A percentile compares a stretch with the other conserved stretches of the same genome.
phyloP scores from a whole-genome alignment of 2,329 filamentous ascomycete genomes.

The Tolypocladium tundrense region DNA sequence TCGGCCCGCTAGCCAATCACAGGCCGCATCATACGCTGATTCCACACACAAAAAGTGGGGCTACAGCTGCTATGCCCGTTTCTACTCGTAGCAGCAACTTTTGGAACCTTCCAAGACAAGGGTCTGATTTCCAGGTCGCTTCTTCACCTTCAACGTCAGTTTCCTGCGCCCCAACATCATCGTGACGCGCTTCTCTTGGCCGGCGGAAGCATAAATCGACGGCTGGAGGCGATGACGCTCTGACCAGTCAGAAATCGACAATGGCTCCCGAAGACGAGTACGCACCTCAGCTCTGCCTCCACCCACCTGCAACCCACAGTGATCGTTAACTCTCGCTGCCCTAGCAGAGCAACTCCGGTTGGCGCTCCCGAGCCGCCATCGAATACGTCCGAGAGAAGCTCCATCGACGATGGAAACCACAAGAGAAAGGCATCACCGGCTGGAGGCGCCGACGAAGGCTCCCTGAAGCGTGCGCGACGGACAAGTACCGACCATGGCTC shows the following conservation, averaged over 20 bases:
- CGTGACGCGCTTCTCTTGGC: neutral
- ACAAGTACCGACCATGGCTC: neutral
- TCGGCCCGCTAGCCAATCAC: neutral
- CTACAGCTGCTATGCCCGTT: neutral
- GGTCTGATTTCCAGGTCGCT: neutral
- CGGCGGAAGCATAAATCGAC: neutral
- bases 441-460: slow-evolving; percentile 8
- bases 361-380: neutral
- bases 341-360: neutral
- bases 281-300: neutral
- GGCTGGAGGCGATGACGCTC: neutral
- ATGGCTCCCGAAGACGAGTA: slow-evolving; percentile 6
- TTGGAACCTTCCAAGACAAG: neutral
- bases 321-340: neutral
- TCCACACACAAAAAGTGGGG: neutral
- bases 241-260: neutral
- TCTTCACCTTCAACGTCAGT: neutral
- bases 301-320: neutral
- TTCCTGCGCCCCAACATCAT: too few relatives aligned
- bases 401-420: slow-evolving; percentile 5
- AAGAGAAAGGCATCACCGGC: slow-evolving; percentile 20
- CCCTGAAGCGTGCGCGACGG: slow-evolving; percentile 12
- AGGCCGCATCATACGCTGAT: neutral
- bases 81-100: neutral
- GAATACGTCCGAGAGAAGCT: neutral